Conservation (phyloP, 2,329 filamentous ascomycete genomes). For the Dothistroma septosporum region DNA sequence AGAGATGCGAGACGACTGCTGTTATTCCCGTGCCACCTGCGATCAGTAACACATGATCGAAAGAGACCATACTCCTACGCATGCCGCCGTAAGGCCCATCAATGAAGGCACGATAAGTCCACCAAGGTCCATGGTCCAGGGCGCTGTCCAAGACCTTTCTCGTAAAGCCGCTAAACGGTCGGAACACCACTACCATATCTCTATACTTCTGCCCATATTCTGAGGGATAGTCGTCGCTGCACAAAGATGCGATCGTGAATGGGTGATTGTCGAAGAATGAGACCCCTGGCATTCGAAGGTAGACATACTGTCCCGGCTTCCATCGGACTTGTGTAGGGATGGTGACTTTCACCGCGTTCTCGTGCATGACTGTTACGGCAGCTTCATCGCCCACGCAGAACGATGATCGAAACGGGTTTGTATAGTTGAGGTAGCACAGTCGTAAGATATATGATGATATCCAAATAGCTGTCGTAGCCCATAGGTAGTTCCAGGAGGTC, state of each 20-base stretch:
- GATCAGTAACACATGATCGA: slow-evolving; percentile 89
- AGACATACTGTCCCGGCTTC: slow-evolving; percentile 92
- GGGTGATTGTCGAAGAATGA: slow-evolving; percentile 89
- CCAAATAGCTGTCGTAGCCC: slow-evolving; percentile 75
- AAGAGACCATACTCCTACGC: slow-evolving; percentile 82
- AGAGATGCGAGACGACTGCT: slow-evolving; percentile 81
- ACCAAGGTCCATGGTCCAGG: slow-evolving; percentile 79
- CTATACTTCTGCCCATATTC: slow-evolving; percentile 83
- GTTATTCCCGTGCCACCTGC: slow-evolving; percentile 94
- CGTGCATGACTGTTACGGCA: slow-evolving; percentile 80
- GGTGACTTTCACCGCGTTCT: slow-evolving; percentile 93
- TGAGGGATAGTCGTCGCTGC: slow-evolving; percentile 88
- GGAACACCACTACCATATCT: slow-evolving; percentile 86
- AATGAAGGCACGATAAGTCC: slow-evolving; percentile 86
- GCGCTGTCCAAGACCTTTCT: slow-evolving; percentile 77
- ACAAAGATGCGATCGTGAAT: slow-evolving; percentile 89
- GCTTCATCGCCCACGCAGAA: slow-evolving; percentile 90
- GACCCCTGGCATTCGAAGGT: slow-evolving; percentile 88
- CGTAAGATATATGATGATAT: slow-evolving; percentile 67
- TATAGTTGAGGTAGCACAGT: slow-evolving; percentile 86
- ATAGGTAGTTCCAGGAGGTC: slow-evolving; percentile 85
- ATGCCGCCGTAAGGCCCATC: slow-evolving; percentile 95
- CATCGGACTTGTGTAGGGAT: slow-evolving; percentile 90
- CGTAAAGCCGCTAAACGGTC: slow-evolving; percentile 88
- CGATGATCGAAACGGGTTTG: slow-evolving; percentile 70